Base-by-base conservation (phyloP, 2,329 filamentous ascomycete species). In the Endoconidiophora laricicola region DNA sequence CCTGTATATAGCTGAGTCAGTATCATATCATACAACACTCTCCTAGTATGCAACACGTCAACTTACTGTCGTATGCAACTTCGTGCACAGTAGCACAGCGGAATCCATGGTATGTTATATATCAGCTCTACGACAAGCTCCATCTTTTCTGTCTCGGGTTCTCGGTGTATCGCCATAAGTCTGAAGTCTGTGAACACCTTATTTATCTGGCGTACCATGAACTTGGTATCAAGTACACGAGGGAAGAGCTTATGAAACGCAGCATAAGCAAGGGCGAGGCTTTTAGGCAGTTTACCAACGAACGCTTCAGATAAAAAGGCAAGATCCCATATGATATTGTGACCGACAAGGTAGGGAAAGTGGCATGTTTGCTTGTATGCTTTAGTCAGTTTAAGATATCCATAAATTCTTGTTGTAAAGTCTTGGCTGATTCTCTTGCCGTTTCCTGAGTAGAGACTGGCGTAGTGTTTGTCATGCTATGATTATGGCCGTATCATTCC, bases 271-370 rank as follows among this genome's bases (percentile, higher is more conserved):
- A 63, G 44, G 82, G 68, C 64, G 1, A 79, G 60, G 0, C 64
- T 71, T 2, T 65, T 61, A 0, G 79, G 79, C 2, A 83, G 63
- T 1, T 62, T 55, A 1, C 74, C 75, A 46, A 81, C 66, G 59
- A 83, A 83, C 1, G 69, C 71, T n/a, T 67, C 62, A 59, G 81
- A 78, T 36, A 83, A 61, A 57, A 81, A 81, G 36, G 76, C 69
- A 2, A 83, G 64, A 56, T 83, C 78, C 1, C 72, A 70, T 55
- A 83, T 75, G 52, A 77, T 66, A 56, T 83, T 83, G 62, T 83
- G 78, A 0, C 78, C 78, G 2, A 83, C 68, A 0, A 83, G 57
- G 0, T 37, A 37, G 18, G 48, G 29, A 1, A 26, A 41, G 16
- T 39, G 7, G 5, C 10, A 3, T 16, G 23, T 16, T 18, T 4